Base-by-base conservation (phyloP, 768 basidiomycete species). In the Ramaria sp. region DNA sequence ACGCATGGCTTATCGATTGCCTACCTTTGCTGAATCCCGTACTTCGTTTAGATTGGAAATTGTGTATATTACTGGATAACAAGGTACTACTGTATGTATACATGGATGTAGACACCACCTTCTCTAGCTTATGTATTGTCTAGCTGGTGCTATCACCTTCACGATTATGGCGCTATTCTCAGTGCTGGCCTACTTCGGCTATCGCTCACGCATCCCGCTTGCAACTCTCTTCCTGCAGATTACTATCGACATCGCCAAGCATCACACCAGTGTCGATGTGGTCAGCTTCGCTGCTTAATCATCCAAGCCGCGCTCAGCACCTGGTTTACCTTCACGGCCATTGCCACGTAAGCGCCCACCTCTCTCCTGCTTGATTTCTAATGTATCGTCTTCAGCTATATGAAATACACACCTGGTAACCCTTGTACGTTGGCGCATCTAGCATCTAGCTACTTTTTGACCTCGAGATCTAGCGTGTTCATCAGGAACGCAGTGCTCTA, bases 91-190 rank as follows among this genome's bases (percentile, higher is more conserved):
- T 85, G 83, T 86, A 62, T 53, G 82, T 17, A 17, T 19, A 17
- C 51, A 33, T n/a, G 20, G 2, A n/a, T 15, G 3, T 52, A 39
- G 50, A 30, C 12, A 30, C 12, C 19, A 12, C 43, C 42, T 5
- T 1, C 34, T 43, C 17, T n/a, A 13, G 9, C 48, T 15, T 5
- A 46, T 22, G 20, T 60, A 42, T 19, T 47, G 42, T 38, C 30
- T 51, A 87, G 85, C 86, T 49, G 88, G 85, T 9, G 89, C 90
- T 2, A 86, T 91, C 63, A 83, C 91, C 58, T 90, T 90, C 73
- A 86, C 87, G 1, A 68, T 91, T 57, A 84, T 92, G 58, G 86
- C 89, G 0, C 59, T 91, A 30, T 67, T 92, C 54, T 89, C 87
- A 1, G 67, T 91, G 7, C 65, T 91, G 13, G 78, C 83, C 27